Base-by-base conservation (phyloP, 441 rosid genomes). In the Erysimum pusillum region DNA sequence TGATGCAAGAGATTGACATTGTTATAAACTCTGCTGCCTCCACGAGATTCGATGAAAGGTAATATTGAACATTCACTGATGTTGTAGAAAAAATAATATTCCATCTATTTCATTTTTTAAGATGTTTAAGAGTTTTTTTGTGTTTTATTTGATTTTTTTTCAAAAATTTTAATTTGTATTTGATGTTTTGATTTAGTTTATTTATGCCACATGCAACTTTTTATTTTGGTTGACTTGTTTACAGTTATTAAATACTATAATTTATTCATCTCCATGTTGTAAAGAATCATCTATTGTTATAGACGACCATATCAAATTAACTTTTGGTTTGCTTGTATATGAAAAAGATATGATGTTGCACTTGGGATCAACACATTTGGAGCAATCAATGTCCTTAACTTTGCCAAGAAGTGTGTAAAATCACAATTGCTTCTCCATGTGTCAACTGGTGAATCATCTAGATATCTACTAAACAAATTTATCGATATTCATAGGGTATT, bases 11-110 rank as follows among this genome's bases (percentile, higher is more conserved):
- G 49, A 42, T 89, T 5, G 91, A 93, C 34, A 81, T 79, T 20
- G 59, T 87, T 3, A 66, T 93, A 14, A 87, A 89, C 73, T 71
- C 87, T 46, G 98, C 97, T 41, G 98, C 97, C 36, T 86, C 93
- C n/a, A 91, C 97, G 52, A 89, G 75, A 64, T 93, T 89, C n/a
- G 90, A 93, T 74, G 95, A 89, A 66, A 87, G 96, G 95, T 87
- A 52, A 14, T 18, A 13, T 12, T 13, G 48, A 42, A 13, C 15
- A 42, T 42, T 15, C 48, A 6, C 15, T 42, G 13, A 39, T 39
- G 10, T 39, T 39, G 10, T 39, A 10, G 44, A 39, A 39, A 1
- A 39, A 39, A 11, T 39, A 39, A 39, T 39, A 39, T 35, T 1
- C 25, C 25, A 22, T 22, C 25, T 22, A 22, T 22, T 22, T 22